phyloP scores from a whole-genome alignment of 2,329 filamentous ascomycete species.

The Amauroascus verrucosus region DNA sequence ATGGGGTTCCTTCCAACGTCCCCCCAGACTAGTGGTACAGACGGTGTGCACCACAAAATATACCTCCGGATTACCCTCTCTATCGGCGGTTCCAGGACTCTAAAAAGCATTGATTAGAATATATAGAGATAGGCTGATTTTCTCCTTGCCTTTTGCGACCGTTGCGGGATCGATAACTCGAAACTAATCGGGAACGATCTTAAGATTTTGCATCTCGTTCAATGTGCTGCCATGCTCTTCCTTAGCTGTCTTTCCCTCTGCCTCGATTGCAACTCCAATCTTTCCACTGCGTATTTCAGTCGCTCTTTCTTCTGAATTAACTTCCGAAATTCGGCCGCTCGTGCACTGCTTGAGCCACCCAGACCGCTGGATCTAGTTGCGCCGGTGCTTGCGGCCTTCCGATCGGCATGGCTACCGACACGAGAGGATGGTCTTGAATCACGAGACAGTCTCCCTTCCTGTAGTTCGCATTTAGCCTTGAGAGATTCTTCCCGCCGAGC shows the following conservation, averaged over 20 bases:
- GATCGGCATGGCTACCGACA: background rate
- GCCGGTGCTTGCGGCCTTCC: constrained; percentile 19
- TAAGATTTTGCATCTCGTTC: constrained; percentile 2
- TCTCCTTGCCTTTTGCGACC: no score
- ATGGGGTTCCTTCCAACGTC: no score
- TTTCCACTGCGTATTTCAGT: constrained; percentile 74
- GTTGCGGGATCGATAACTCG: no score
- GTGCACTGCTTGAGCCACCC: constrained; percentile 22
- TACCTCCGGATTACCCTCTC: no score
- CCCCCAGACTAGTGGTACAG: no score
- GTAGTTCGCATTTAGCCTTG: constrained; percentile 70
- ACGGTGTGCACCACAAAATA: no score
- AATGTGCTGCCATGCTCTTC: constrained; percentile 57
- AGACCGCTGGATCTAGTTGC: no score
- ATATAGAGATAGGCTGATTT: no score
- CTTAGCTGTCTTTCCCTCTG: constrained; percentile 63
- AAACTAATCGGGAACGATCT: no score
- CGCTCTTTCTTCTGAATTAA: constrained; percentile 73
- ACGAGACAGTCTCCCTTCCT: constrained; percentile 58
- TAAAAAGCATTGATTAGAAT: no score
- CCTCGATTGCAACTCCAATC: constrained; percentile 73
- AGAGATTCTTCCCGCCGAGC: constrained; percentile 73
- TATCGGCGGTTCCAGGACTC: no score
- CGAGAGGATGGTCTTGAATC: constrained; percentile 27
- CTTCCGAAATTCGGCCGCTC: constrained; percentile 54